Base-by-base conservation (phyloP, 1,284 basidiomycete species). In the Ustilago tritici region DNA sequence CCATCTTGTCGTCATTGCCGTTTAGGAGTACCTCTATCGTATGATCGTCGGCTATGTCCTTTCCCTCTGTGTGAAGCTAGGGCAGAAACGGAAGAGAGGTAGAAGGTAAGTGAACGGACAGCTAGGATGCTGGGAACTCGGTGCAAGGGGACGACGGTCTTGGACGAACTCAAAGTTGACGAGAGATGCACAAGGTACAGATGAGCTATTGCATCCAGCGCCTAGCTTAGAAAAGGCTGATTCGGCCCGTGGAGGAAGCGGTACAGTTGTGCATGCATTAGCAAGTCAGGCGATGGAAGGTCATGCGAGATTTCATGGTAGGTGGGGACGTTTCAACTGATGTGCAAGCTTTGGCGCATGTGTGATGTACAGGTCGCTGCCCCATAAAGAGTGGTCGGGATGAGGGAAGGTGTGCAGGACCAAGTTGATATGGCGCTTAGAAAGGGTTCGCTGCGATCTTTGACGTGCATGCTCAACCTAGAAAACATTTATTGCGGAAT, bases 151-250 rank as follows among this genome's bases (percentile, higher is more conserved):
- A 32, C 49, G 15, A 50, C 31, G 15, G n/a, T 50, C 3, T 9
- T 11, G 28, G 28, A 31, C 10, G 49, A 50, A 32, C 11, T 11
- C 19, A 7, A 15, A 19, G 10, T 50, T 23, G 10, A 17, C 23
- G 19, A 10, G 19, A 8, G 28, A 7, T 28, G 49, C 23, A 14
- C 10, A n/a, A 32, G 17, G 35, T 50, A 59, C 69, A 65, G 56
- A 17, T 66, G 70, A 66, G 52, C 38, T 72, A 35, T 63, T 72
- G 64, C 70, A 72, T 56, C 46, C 61, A 19, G 62, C 64, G 64
- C 60, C 69, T 61, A 23, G 46, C 55, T 17, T 41, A 7, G 23
- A 49, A 31, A 46, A 38, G 11, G 3, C n/a, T 10, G 40, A 41
- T 15, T 41, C 28, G 28, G 50, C 28, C 41, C 41, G 49, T 14